Conservation (phyloP, 768 basidiomycete species). For the Xerocomus spinulosus region DNA sequence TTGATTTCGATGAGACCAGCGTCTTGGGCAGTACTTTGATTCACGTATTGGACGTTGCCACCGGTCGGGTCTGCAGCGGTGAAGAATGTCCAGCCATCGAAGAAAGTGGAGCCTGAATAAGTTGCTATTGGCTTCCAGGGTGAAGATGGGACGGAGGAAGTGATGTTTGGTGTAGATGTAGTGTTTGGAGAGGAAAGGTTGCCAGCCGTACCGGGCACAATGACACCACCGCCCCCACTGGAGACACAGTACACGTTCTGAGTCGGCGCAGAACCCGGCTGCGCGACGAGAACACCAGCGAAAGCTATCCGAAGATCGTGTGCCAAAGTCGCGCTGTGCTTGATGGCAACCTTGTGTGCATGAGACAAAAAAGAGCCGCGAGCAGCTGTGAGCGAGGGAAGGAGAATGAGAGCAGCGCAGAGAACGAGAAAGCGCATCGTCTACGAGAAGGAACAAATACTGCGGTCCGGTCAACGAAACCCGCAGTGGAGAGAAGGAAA, state of each 20-base stretch:
- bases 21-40: constrained; percentile 52
- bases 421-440: constrained; percentile 33
- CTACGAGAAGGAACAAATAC: background rate
- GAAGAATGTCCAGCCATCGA: constrained; percentile 77
- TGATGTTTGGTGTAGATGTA: constrained; percentile 19
- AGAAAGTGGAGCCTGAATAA: constrained; percentile 70
- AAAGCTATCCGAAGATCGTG: constrained; percentile 68
- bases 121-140: constrained; percentile 56
- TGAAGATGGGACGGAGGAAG: constrained; percentile 35
- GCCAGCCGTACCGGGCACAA: constrained; percentile 15
- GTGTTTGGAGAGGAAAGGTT: constrained; percentile 23
- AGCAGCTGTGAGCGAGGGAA: constrained; percentile 19
- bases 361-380: constrained; percentile 35
- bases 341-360: constrained; percentile 51
- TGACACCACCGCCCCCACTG: constrained; percentile 16
- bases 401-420: constrained; percentile 26
- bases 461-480: constrained; percentile 23
- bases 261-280: constrained; percentile 29
- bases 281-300: constrained; percentile 45
- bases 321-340: constrained; percentile 58
- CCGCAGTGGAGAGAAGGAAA: background rate
- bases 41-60: constrained; percentile 65
- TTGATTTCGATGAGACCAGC: constrained; percentile 66
- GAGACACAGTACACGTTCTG: constrained; percentile 36
- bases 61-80: constrained; percentile 69